Conservation (phyloP, 2,329 filamentous ascomycete species). For the Alternaria atra region DNA sequence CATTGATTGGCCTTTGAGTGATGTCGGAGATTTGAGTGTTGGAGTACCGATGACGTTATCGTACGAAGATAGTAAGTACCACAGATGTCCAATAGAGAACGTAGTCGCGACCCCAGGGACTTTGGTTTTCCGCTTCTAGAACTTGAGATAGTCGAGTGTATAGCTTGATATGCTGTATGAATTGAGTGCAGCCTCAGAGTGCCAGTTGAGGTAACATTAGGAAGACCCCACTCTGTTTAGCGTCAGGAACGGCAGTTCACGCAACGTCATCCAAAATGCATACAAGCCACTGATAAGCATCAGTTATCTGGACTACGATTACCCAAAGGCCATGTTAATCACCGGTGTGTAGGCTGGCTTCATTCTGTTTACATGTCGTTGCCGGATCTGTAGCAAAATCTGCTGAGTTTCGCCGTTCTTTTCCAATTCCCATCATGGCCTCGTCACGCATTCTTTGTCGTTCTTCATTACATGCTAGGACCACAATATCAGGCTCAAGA, state of each 20-base stretch:
- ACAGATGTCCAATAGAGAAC: background rate
- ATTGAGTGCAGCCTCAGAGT: background rate
- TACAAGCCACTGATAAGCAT: conserved; percentile 10
- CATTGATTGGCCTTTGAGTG: conserved; percentile 12
- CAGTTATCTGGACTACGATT: background rate
- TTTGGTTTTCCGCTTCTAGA: background rate
- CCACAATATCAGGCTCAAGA: background rate
- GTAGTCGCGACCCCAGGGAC: background rate
- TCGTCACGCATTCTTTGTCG: conserved; percentile 15
- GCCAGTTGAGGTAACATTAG: background rate
- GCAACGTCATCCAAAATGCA: conserved; percentile 12
- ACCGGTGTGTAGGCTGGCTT: background rate
- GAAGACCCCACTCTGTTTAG: conserved; percentile 9
- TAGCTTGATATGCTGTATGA: background rate
- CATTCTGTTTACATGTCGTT: background rate
- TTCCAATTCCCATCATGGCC: conserved; percentile 19
- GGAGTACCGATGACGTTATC: conserved; percentile 14
- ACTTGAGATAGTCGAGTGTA: background rate
- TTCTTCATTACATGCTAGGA: background rate
- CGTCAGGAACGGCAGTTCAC: conserved; percentile 15
- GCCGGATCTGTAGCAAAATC: background rate
- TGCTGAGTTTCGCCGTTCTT: background rate
- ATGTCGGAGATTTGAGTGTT: background rate
- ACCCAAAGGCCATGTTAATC: background rate
- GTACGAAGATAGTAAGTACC: background rate